Base-by-base conservation (phyloP, 352 stramenopile genomes). In the Globisporangium uncinulatum region DNA sequence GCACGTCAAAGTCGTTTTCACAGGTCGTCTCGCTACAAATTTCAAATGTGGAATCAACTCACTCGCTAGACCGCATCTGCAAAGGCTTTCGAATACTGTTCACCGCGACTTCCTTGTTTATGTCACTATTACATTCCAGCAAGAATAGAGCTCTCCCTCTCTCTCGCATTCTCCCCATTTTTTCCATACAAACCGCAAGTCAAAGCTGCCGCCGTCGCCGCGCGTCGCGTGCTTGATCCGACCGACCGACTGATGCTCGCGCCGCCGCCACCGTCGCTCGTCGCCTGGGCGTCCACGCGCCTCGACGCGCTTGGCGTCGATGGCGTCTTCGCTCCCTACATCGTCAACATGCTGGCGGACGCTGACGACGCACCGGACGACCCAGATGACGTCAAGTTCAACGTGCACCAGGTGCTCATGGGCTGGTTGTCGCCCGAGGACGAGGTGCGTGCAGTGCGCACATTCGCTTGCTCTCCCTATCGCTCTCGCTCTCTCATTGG, bases 351-450 rank as follows among this genome's bases (percentile, higher is more conserved):
- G 80, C 56, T 92, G 44, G 57, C 62, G n/a, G 63, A 70, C 32
- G 37, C 37, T 10, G 62, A 57, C 51, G 66, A 69, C 48, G 44
- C 48, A 43, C 56, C 20, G 4, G 64, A 80, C 34, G 74, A 85
- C 60, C 57, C 76, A 10, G 77, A 86, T 44, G 74, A 82, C 49
- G 71, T 81, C 56, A 82, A 76, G 59, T 79, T 80, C 67, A 87
- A 83, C 59, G 80, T 92, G 39, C 76, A 91, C 62, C 72, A 92
- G 54, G 76, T 94, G 62, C 73, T 94, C 62, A 92, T 92, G 81
- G 83, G 82, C 56, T 94, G 81, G 81, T 60, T 94, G 9, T 73
- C 79, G 11, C 76, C 76, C 8, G 82, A 92, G 56, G 77, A 92
- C 66, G 82, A 89, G 67, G 78, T 87, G 44, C 29, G 52, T 54